Base-by-base conservation (phyloP, 352 stramenopile species). In the Elongisporangium undulatum region DNA sequence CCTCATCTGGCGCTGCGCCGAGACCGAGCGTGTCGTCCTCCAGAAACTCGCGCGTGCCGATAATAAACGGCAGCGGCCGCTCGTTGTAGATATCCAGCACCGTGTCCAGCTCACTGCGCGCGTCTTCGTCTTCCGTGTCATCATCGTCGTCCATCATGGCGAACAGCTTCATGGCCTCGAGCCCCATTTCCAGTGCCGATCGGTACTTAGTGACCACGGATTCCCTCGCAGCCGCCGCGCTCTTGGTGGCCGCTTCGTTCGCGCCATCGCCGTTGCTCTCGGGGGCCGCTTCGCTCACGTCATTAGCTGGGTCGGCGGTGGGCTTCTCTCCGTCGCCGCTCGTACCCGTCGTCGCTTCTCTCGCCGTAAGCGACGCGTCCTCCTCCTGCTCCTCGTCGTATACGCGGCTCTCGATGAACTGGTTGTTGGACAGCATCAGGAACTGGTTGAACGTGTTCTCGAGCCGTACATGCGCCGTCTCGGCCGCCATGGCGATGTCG, bases 51-150 rank as follows among this genome's bases (percentile, higher is more conserved):
- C 76, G 72, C 20, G 85, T 95, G 4, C 87, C 87, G 62, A 95
- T 95, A 59, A 95, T 91, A 62, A 92, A 94, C 16, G 87, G 87
- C 64, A 95, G 59, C 23, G 87, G 85, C 0, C 85, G 79, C 70
- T 94, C 82, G 63, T 95, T 95, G 73, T 95, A 95, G 59, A 95
- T 95, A 55, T 95, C 86, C 51, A 92, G 56, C 39, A 94, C 82
- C 5, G 82, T 89, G 45, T 92, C 79, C 15, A 92, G 81, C 26
- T 76, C 66, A 8, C 68, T 85, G 15, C 70, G 82, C 51, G 74
- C 59, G 38, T 88, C 69, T 26, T 71, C 88, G 21, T 55, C 69
- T 45, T 77, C 77, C 50, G 83, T 78, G 9, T 87, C 76, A 5
- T 89, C 79, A 45, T 45, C 34, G 2, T 93, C 84, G 51, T 93